Base-by-base conservation (phyloP, 1,284 basidiomycete species). In the Waitea zeae region DNA sequence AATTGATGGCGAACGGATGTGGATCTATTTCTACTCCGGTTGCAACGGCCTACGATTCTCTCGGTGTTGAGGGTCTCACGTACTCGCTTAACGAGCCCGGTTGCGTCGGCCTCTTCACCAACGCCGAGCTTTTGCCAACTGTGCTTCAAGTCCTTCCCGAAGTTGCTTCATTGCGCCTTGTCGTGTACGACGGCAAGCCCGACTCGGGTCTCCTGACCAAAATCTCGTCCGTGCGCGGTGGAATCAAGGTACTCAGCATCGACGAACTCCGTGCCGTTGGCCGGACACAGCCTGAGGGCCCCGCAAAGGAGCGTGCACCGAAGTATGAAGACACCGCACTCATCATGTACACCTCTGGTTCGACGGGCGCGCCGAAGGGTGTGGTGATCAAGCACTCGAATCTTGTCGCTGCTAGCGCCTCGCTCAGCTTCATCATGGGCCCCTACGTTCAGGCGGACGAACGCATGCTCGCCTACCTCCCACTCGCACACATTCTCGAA, bases 321-420 rank as follows among this genome's bases (percentile, higher is more conserved):
- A 66, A 59, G 36, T 53, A 62, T 12, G 68, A 79, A 0, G 82
- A 79, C 39, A 57, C 79, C 3, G 84, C 81, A 15, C 87, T 88
- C 51, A 92, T 95, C 59, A 96, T 96, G 92, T 97, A 97, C 64
- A 97, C 92, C 17, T 80, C 73, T 41, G 88, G 90, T n/a, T 81
- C 76, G 38, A 93, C 89, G 0, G 92, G 92, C 17, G 61, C 82
- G 6, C 92, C 92, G 32, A 97, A 97, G 60, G 92, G 92, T 45
- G 92, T 95, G 39, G 67, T 84, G 37, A 75, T 98, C 44, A 82
- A 77, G 2, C 90, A 97, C 54, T 56, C 63, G 31, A 96, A 97
- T 58, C 70, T 97, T 41, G 60, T 92, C 35, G 77, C 90, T 2
- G 78, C 83, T n/a, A 64, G 95, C 38, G 89, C 77, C 5, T 82